phyloP scores from a whole-genome alignment of 805 yeast species.

The Candida corydali region DNA sequence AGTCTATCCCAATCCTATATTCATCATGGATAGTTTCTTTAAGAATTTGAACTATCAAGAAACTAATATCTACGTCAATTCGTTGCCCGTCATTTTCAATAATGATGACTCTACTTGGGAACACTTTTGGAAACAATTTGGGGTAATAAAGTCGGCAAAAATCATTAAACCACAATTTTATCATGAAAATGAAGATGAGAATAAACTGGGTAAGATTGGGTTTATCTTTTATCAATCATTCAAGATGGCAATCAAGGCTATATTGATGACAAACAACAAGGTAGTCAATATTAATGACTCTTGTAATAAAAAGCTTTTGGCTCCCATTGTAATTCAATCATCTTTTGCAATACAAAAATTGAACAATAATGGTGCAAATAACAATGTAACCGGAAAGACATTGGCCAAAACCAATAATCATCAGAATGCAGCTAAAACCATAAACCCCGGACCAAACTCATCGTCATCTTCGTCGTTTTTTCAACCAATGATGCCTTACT shows the following conservation, averaged over 20 bases:
- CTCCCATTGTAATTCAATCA: conserved; percentile 26
- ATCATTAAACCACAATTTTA: conserved; percentile 41
- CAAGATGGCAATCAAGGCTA: conserved; percentile 60
- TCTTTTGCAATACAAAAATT: conserved; percentile 40
- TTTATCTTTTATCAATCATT: conserved; percentile 60
- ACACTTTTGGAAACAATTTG: conserved; percentile 37
- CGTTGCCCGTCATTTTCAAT: conserved; percentile 50
- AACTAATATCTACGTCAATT: conserved; percentile 69
- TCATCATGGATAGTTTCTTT: conserved; percentile 14
- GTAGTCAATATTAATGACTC: conserved; percentile 11
- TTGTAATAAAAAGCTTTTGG: conserved; percentile 7
- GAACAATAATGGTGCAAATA: not conserved
- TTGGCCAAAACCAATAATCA: not conserved
- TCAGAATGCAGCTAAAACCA: not conserved
- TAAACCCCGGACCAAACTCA: not conserved
- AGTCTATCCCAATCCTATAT: conserved; percentile 10
- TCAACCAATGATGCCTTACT: conserved; percentile 10
- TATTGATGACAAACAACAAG: conserved; percentile 47
- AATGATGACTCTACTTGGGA: conserved; percentile 48
- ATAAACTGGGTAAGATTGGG: conserved; percentile 39
- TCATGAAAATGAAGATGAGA: conserved; percentile 11
- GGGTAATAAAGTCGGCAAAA: conserved; percentile 36
- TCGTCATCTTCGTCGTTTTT: conserved; percentile 1
- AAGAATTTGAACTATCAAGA: conserved; percentile 47
- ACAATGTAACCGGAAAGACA: not conserved